Evolutionary conservation across 2,329 filamentous ascomycete species (phyloP).

Genomic region (Fusarium continuum): DNA sequence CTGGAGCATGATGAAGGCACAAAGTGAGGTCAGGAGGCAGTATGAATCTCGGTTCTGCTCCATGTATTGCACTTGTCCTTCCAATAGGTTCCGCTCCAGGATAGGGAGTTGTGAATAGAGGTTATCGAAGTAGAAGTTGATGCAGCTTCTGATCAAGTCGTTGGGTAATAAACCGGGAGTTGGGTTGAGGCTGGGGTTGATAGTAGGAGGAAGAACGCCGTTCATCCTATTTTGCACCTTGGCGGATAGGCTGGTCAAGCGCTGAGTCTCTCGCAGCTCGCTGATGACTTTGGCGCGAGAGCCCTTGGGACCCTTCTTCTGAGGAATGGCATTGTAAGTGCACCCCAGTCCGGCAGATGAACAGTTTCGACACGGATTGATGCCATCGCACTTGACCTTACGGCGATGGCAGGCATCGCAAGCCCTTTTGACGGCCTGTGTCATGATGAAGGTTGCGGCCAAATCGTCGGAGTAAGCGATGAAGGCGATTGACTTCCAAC

Average conservation of each 20-base stretch:
- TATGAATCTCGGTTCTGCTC: conserved; percentile 71
- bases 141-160: conserved; percentile 71
- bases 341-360: conserved; percentile 71
- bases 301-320: conserved; percentile 81
- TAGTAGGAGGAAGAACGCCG: conserved; percentile 60
- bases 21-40: conserved; percentile 70
- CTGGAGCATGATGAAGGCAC: conserved; percentile 74
- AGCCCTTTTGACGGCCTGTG: conserved; percentile 67
- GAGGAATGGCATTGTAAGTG: conserved; percentile 78
- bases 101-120: conserved; percentile 73
- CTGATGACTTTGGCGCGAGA: conserved; percentile 79
- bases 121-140: conserved; percentile 74
- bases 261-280: conserved; percentile 74
- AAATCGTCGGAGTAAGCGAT: conserved; percentile 13
- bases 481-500: conserved; percentile 24
- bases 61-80: conserved; percentile 67
- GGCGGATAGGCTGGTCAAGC: conserved; percentile 69
- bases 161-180: conserved; percentile 68
- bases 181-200: conserved; percentile 59
- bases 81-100: conserved; percentile 65
- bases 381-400: conserved; percentile 78
- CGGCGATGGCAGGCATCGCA: conserved; percentile 79
- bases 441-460: conserved; percentile 44
- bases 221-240: conserved; percentile 70
- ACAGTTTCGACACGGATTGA: conserved; percentile 77